phyloP scores from a whole-genome alignment of 106 monocot species.

The Triglochin maritima region DNA sequence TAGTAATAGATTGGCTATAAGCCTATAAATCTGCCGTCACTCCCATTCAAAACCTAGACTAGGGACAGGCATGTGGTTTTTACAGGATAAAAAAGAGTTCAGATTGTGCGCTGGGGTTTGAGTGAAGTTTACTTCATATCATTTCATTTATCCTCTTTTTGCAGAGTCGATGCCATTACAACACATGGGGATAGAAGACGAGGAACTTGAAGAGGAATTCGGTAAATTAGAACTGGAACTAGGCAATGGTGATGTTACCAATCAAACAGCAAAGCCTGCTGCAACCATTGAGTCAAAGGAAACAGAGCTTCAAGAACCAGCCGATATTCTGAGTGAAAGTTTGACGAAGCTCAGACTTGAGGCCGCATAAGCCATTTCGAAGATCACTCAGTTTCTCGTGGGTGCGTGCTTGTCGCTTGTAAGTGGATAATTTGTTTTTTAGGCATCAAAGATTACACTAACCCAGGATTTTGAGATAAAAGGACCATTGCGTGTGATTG shows the following conservation, averaged over 20 bases:
- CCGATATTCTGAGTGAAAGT: slow-evolving; percentile 26
- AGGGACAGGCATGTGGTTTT: background rate
- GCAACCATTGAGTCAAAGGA: background rate
- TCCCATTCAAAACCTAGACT: background rate
- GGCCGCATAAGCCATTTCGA: slow-evolving; percentile 24
- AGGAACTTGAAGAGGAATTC: slow-evolving; percentile 66
- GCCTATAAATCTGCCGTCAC: background rate
- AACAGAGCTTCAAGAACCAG: slow-evolving; percentile 7
- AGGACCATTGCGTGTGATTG: no score
- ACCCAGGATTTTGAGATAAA: no score
- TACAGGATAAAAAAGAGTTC: background rate
- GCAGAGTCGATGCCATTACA: slow-evolving; percentile 39
- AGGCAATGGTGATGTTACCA: slow-evolving; percentile 14
- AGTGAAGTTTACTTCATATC: background rate
- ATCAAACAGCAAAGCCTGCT: background rate
- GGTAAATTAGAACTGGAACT: slow-evolving; percentile 48
- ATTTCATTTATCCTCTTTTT: slow-evolving; percentile 4
- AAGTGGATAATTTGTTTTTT: no score
- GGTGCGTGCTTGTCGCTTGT: no score
- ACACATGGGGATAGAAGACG: slow-evolving; percentile 35
- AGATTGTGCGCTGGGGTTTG: background rate
- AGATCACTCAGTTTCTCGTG: no score
- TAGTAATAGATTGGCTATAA: background rate
- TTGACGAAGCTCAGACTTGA: slow-evolving; percentile 47
- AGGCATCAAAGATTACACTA: no score